Evolutionary conservation across 2,329 filamentous ascomycete species (phyloP), one percentile per base, ranked within the genome.

Genomic region (Fusarium ramigenum): DNA sequence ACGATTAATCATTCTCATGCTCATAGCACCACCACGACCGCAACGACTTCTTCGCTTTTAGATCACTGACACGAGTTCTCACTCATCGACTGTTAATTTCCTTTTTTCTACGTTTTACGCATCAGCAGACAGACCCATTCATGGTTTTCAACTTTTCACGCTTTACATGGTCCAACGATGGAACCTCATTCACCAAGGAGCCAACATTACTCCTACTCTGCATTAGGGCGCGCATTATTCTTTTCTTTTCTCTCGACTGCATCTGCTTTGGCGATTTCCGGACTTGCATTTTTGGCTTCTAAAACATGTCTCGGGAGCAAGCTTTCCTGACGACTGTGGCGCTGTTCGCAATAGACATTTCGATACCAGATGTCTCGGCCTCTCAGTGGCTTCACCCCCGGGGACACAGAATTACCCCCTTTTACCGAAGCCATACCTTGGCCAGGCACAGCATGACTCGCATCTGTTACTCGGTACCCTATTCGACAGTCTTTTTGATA

Each of bases 41-140:
- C 67, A 75, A 78, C 73, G 77, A 78, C 70, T 65, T 60, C 65
- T 76, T 73, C 73, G 73, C 74, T 76, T 67, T 75, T 79, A 78
- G 75, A 78, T 67, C 70, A 49, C 54, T 68, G 69, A 70, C 74
- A 63, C 74, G 74, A 73, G 69, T 77, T 69, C 60, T 66, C 63
- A 68, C 74, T 70, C 65, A 66, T 61, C 74, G 65, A 72, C 69
- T 64, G 42, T 60, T 69, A 69, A 72, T 61, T 49, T 30, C 60
- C 50, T 73, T 60, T 60, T 60, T 70, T 73, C 60, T 69, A 74
- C 71, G 56, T 66, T 74, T 77, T 47, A 73, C 69, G 75, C 73
- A 77, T 75, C 73, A 37, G 52, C 52, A 65, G 63, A 72, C 74
- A 62, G 65, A 65, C 63, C 60, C 57, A 65, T 50, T 62, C 61